Evolutionary conservation across 2,329 filamentous ascomycete genomes (phyloP).

Genomic region (Colletotrichum coccodes): DNA sequence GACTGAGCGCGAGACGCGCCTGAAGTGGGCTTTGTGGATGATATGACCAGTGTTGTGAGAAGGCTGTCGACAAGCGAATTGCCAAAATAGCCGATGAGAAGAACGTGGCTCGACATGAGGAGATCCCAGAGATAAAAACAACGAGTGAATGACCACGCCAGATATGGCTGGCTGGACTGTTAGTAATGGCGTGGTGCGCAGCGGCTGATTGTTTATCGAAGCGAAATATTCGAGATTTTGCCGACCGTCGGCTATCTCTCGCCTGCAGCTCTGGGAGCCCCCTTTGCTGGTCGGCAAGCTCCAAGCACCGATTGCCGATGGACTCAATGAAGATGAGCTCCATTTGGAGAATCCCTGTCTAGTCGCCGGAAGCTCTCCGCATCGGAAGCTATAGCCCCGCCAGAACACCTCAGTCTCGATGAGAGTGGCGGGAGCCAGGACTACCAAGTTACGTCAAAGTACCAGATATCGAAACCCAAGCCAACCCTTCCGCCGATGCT

Average conservation of each 20-base stretch:
- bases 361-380: background rate
- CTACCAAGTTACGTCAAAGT: no score
- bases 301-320: conserved; percentile 22
- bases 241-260: conserved; percentile 27
- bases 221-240: conserved; percentile 1
- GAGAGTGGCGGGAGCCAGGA: background rate
- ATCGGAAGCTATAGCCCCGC: background rate
- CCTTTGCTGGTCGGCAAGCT: conserved; percentile 18
- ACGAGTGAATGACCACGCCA: background rate
- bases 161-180: background rate
- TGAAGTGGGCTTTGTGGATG: background rate
- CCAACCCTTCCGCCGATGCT: no score
- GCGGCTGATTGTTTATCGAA: background rate
- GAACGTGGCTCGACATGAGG: background rate
- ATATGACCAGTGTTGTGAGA: background rate
- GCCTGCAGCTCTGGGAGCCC: background rate
- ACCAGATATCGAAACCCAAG: background rate
- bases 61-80: background rate
- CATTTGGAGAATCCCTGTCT: conserved; percentile 2
- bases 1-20: background rate
- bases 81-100: background rate
- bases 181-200: background rate
- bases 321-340: background rate
- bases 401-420: background rate
- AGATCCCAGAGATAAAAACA: background rate